Percentiles rank a stretch among this genome's conserved stretches.
phyloP scores from a whole-genome alignment of 495 filamentous ascomycete species.

The Tuber brumale region DNA sequence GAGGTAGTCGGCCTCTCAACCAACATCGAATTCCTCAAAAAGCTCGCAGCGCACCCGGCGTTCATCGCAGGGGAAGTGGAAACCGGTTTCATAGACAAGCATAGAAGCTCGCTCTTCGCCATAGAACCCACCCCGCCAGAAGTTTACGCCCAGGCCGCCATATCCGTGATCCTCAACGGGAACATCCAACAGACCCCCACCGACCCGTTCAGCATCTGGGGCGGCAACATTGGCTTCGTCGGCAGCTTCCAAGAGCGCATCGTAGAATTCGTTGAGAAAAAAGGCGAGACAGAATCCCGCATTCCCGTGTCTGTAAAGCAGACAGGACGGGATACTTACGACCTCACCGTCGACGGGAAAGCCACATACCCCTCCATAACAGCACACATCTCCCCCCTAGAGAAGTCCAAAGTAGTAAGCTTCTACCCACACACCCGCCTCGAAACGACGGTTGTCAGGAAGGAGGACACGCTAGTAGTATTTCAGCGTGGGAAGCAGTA shows the following conservation, averaged over 20 bases:
- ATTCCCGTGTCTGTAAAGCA: slow-evolving; percentile 65
- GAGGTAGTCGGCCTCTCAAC: slow-evolving; percentile 88
- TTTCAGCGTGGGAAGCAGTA: slow-evolving; percentile 81
- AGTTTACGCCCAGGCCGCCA: slow-evolving; percentile 73
- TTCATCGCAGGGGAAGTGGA: slow-evolving; percentile 88
- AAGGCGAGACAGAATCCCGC: slow-evolving; percentile 45
- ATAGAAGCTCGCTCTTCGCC: slow-evolving; percentile 65
- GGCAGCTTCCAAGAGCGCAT: slow-evolving; percentile 50
- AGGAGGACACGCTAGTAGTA: slow-evolving; percentile 62
- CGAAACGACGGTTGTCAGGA: slow-evolving; percentile 68
- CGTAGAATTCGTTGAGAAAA: slow-evolving; percentile 51
- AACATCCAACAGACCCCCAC: slow-evolving; percentile 24
- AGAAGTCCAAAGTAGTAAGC: slow-evolving; percentile 45
- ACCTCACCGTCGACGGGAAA: slow-evolving; percentile 54
- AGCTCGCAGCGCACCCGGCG: slow-evolving; percentile 66
- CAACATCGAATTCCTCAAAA: slow-evolving; percentile 95
- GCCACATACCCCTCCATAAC: slow-evolving; percentile 42
- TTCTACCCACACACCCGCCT: slow-evolving; percentile 73
- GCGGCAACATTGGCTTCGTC: slow-evolving; percentile 53
- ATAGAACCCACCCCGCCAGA: slow-evolving; percentile 53
- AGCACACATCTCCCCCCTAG: slow-evolving; percentile 12
- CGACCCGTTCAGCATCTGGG: slow-evolving; percentile 42
- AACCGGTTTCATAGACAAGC: slow-evolving; percentile 90
- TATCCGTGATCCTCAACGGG: slow-evolving; percentile 51
- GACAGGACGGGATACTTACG: slow-evolving; percentile 56